phyloP scores from a whole-genome alignment of 2,329 filamentous ascomycete species.

The Aspergillus fructus region DNA sequence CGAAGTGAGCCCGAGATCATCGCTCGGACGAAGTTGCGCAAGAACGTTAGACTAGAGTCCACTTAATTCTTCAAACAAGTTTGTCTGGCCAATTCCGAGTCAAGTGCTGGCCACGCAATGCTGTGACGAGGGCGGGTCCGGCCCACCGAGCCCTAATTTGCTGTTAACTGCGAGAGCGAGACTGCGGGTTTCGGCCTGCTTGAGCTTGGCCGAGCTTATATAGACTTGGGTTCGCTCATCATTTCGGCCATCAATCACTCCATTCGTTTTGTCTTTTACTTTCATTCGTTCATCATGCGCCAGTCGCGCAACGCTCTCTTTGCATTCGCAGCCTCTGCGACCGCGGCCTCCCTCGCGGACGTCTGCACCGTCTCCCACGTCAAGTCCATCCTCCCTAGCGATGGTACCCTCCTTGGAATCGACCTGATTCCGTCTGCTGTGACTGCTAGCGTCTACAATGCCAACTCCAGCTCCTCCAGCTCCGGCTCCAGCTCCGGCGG shows the following conservation, averaged over 20 bases:
- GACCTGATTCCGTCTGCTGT: conserved; percentile 43
- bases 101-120: too few relatives aligned
- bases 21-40: too few relatives aligned
- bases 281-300: conserved; percentile 2
- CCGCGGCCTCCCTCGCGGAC: conserved; percentile 31
- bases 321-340: conserved; percentile 10
- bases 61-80: too few relatives aligned
- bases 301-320: conserved; percentile 8
- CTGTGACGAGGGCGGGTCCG: too few relatives aligned
- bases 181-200: too few relatives aligned
- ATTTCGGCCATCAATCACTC: not conserved
- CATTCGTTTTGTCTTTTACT: not conserved
- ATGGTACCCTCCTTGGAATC: conserved; percentile 44
- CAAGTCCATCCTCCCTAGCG: conserved; percentile 43
- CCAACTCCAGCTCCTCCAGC: conserved; percentile 15
- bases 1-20: too few relatives aligned
- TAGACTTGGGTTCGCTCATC: not conserved
- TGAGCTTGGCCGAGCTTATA: not conserved
- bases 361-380: conserved; percentile 47
- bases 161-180: too few relatives aligned
- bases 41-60: too few relatives aligned
- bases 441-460: conserved; percentile 43
- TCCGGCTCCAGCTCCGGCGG: not conserved
- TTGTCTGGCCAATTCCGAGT: too few relatives aligned
- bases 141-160: too few relatives aligned